Conservation (phyloP, 2,329 filamentous ascomycete genomes). For the Xylaria sp. region DNA sequence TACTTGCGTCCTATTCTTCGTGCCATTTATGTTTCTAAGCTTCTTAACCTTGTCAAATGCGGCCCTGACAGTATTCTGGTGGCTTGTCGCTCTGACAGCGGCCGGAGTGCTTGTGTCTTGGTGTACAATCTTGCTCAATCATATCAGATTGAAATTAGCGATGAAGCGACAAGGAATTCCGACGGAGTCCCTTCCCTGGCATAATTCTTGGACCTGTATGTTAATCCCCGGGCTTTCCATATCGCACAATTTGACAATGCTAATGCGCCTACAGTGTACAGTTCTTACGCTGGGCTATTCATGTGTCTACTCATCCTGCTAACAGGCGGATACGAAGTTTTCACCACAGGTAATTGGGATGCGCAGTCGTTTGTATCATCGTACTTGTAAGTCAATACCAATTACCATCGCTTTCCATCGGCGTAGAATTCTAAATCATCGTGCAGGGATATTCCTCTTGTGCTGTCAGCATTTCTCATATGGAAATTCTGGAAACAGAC, state of each 20-base stretch:
- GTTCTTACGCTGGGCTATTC: slow-evolving; percentile 68
- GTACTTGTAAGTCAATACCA: slow-evolving; percentile 64
- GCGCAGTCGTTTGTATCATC: slow-evolving; percentile 68
- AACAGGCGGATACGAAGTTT: slow-evolving; percentile 75
- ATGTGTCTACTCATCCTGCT: slow-evolving; percentile 74
- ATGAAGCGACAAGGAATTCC: slow-evolving; percentile 67
- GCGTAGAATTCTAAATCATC: slow-evolving; percentile 19
- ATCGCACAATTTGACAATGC: slow-evolving; percentile 4
- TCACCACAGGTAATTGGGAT: slow-evolving; percentile 69
- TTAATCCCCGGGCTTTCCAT: slow-evolving; percentile 19
- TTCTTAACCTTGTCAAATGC: slow-evolving; percentile 68
- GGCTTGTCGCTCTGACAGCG: slow-evolving; percentile 71
- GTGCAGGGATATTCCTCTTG: slow-evolving; percentile 68
- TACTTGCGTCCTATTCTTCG: slow-evolving; percentile 65
- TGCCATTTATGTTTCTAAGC: slow-evolving; percentile 65
- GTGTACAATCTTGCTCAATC: slow-evolving; percentile 69
- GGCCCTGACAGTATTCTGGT: slow-evolving; percentile 73
- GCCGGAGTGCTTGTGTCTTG: slow-evolving; percentile 73
- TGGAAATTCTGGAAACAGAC: slow-evolving; percentile 77
- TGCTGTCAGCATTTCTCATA: slow-evolving; percentile 65
- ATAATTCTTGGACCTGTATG: slow-evolving; percentile 71
- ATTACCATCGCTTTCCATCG: neutral
- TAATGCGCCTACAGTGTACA: slow-evolving; percentile 59
- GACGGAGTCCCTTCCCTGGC: slow-evolving; percentile 65
- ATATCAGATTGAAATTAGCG: slow-evolving; percentile 66